Evolutionary conservation across 2,329 filamentous ascomycete genomes (phyloP).

Genomic region (Pyricularia grisea): DNA sequence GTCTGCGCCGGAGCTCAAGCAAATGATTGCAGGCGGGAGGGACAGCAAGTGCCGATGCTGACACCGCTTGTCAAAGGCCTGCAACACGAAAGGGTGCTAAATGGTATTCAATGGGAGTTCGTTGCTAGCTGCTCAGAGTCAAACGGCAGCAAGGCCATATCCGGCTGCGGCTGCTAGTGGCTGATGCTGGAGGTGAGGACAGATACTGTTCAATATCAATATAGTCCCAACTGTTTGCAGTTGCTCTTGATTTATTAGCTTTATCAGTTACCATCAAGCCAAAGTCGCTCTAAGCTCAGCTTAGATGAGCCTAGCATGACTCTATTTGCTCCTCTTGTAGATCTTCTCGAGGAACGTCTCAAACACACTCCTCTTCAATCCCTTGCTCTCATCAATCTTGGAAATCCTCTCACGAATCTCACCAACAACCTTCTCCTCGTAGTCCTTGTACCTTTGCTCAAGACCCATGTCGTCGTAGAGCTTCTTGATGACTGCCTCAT

Average conservation of each 20-base stretch:
- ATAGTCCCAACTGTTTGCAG: background rate
- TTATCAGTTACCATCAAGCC: background rate
- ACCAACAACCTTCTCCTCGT: conserved; percentile 79
- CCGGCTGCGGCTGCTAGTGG: too few species aligned
- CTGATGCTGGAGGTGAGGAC: too few species aligned
- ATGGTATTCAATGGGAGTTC: too few species aligned
- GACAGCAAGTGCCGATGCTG: too few species aligned
- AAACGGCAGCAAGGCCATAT: too few species aligned
- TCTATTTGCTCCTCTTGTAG: conserved; percentile 92
- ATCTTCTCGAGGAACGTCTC: conserved; percentile 91
- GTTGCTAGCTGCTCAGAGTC: too few species aligned
- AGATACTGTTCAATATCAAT: too few species aligned
- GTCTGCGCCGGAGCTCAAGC: too few species aligned
- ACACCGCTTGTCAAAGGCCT: too few species aligned
- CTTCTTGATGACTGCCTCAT: conserved; percentile 80
- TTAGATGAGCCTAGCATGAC: background rate
- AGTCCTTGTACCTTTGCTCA: conserved; percentile 74
- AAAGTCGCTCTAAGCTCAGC: background rate
- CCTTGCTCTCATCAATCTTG: conserved; percentile 73
- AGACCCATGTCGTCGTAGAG: conserved; percentile 81
- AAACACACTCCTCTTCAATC: conserved; percentile 84
- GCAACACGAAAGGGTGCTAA: too few species aligned
- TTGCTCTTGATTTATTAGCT: background rate
- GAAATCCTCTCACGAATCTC: conserved; percentile 70
- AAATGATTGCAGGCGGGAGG: too few species aligned